phyloP scores from a whole-genome alignment of 1,284 basidiomycete genomes.

The Trichosporon ovoides region DNA sequence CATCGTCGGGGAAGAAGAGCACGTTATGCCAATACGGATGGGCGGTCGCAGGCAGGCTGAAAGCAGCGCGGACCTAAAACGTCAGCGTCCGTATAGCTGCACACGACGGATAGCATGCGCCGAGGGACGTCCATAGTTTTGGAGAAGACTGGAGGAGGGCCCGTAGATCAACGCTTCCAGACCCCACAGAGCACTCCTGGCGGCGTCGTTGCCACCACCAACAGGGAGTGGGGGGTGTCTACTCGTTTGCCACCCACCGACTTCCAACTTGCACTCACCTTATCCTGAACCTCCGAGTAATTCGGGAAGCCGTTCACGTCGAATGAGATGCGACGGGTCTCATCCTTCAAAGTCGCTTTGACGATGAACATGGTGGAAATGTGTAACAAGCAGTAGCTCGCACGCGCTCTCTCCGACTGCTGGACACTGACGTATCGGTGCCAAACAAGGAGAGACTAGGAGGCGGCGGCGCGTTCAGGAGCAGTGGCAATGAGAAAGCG shows the following conservation, averaged over 20 bases:
- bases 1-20: slow-evolving; percentile 44
- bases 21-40: slow-evolving; percentile 46
- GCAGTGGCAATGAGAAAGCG: no score
- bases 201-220: slow-evolving; percentile 12
- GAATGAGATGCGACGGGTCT: slow-evolving; percentile 45
- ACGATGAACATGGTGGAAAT: slow-evolving; percentile 35
- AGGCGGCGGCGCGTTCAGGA: no score
- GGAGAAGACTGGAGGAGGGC: no score
- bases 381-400: not conserved
- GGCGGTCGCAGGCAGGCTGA: slow-evolving; percentile 43
- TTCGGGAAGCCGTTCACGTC: slow-evolving; percentile 39
- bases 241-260: slow-evolving; percentile 6
- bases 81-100: not conserved
- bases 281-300: slow-evolving; percentile 40
- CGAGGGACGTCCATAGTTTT: no score
- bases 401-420: not conserved
- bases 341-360: slow-evolving; percentile 47
- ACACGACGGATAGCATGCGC: no score
- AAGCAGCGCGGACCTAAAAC: slow-evolving; percentile 40
- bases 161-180: no score
- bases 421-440: not conserved
- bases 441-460: no score
- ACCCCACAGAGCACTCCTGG: not conserved
- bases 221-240: not conserved
- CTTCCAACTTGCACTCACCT: slow-evolving; percentile 42